These are phyloP conservation scores for Magnaporthales sp. DNA, from an alignment of 2,329 filamentous ascomycete species.

Conservation along the genomic window DNA sequence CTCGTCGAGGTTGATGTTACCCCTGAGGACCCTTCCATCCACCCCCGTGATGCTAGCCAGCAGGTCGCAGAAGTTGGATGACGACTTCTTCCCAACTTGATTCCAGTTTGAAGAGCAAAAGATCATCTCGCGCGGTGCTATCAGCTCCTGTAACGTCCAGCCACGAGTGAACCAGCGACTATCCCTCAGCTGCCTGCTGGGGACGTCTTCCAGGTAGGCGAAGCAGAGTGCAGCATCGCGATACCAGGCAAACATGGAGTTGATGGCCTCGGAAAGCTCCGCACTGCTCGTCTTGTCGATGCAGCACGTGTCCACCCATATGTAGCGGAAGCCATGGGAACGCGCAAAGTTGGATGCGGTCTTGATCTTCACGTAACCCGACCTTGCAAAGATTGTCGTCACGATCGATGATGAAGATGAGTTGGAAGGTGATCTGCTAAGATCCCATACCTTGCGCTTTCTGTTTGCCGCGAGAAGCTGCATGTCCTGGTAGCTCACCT, in stretches of 20 bases:
- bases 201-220: conserved; percentile 7
- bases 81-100: conserved; percentile 10
- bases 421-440: neutral
- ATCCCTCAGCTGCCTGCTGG: neutral
- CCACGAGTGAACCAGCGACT: conserved; percentile 4
- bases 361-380: conserved; percentile 2
- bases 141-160: conserved; percentile 6
- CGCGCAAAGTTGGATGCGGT: neutral
- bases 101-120: conserved; percentile 15
- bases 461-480: conserved; percentile 7
- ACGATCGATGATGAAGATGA: neutral
- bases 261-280: conserved; percentile 7
- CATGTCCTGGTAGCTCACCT: conserved; percentile 12
- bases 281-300: conserved; percentile 7
- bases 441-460: neutral
- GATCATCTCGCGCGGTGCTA: conserved; percentile 7
- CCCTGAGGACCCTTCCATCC: neutral
- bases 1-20: neutral
- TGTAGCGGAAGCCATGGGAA: neutral
- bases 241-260: conserved; percentile 6
- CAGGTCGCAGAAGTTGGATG: neutral
- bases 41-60: neutral
- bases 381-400: neutral
- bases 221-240: conserved; percentile 1
- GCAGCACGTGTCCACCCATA: conserved; percentile 8